Base-by-base conservation (phyloP, 2,329 filamentous ascomycete species). In the Teratosphaeria viscida region DNA sequence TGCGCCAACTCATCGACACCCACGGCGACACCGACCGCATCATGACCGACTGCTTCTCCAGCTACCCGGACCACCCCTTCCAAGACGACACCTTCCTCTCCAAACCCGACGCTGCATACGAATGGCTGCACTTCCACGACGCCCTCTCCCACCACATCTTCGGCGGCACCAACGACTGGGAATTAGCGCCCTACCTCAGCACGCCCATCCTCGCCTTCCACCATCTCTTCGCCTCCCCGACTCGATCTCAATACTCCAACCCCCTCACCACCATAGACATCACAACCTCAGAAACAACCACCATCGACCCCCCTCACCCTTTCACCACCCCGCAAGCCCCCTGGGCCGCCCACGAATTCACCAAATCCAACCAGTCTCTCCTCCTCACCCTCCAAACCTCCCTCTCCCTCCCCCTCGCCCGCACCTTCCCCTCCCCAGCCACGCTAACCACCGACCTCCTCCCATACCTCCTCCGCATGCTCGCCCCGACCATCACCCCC, bases 41-140 rank as follows among this genome's bases (percentile, higher is more conserved):
- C 67, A 80, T 92, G 70, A 86, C 85, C 19, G 89, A 97, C 63
- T 87, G 95, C 67, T 96, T 96, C 70, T 80, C 88, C 26, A 83
- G 88, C 65, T 99, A 96, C 72, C 91, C 92, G 0, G 85, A 84
- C 52, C 89, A 91, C 66, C 86, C 91, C 23, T 99, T 88, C 74
- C 95, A 96, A 76, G 94, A 99, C 72, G 94, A 99, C 73, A 88
- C 86, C 0, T 87, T 90, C 66, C 84, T 99, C 35, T 89, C 86
- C 37, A 99, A 99, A 71, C 95, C 95, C 0, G 85, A 87, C 65
- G 78, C 82, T 1, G 90, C 90, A 0, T 95, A 96, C 73, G 92
- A 96, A 69, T 99, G 94, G 94, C 82, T 99, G 59, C 81, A 95
- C 72, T 97, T 99, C 74, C 89, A 96, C 73, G 94, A 97, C 68